Conservation (phyloP, 2,329 filamentous ascomycete genomes). For the Ophiostoma ips region DNA sequence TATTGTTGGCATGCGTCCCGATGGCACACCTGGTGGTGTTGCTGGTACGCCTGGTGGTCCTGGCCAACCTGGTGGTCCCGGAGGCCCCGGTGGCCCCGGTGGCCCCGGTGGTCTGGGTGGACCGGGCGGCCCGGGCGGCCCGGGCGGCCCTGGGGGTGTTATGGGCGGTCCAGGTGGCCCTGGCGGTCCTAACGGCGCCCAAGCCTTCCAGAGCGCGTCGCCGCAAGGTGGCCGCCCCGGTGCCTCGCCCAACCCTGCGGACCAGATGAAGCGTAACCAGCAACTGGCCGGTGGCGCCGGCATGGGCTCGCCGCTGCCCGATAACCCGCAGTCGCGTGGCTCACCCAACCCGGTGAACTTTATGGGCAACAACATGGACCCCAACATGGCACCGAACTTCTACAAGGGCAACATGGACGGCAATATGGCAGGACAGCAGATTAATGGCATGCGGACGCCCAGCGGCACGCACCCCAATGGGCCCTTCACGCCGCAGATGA, state of each 20-base stretch:
- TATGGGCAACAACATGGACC: conserved; percentile 49
- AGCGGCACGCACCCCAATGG: conserved; percentile 47
- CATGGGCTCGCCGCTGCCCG: conserved; percentile 58
- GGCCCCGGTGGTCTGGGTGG: conserved; percentile 36
- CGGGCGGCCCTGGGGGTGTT: conserved; percentile 38
- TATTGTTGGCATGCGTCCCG: conserved; percentile 28
- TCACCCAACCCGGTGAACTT: conserved; percentile 51
- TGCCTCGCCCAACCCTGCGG: conserved; percentile 62
- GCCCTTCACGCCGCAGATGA: conserved; percentile 44
- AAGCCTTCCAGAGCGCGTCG: conserved; percentile 54
- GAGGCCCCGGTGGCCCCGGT: conserved; percentile 28
- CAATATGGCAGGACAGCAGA: conserved; percentile 32
- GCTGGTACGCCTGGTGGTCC: conserved; percentile 30
- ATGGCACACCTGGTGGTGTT: conserved; percentile 6
- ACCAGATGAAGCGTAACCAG: conserved; percentile 67
- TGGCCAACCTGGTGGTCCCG: conserved; percentile 28
- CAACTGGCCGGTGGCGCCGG: conserved; percentile 57
- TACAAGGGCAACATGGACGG: conserved; percentile 31
- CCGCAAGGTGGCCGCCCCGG: conserved; percentile 54
- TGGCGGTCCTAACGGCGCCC: conserved; percentile 37
- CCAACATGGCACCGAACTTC: conserved; percentile 38
- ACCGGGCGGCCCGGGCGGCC: conserved; percentile 34
- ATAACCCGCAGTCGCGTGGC: conserved; percentile 50
- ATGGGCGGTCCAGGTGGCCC: conserved; percentile 40
- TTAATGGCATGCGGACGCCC: conserved; percentile 56